phyloP scores from a whole-genome alignment of 179 eudicot genomes.

The Gypsophila paniculata region DNA sequence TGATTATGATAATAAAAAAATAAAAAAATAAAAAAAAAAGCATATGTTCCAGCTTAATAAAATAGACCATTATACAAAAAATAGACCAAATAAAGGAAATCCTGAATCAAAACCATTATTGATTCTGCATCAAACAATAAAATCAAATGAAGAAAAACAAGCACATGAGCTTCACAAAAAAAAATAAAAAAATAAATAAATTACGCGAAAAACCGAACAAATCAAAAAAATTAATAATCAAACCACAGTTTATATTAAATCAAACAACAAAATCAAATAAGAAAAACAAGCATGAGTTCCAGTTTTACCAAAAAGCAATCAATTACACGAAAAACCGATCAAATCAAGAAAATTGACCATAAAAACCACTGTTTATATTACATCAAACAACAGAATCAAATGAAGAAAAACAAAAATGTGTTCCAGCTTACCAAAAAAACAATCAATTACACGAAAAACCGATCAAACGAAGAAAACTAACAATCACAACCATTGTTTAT shows the following conservation, averaged over 20 bases:
- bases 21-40: neutral
- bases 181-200: too few relatives aligned
- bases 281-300: too few relatives aligned
- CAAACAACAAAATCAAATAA: neutral
- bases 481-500: too few relatives aligned
- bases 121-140: neutral
- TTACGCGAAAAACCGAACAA: neutral
- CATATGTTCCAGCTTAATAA: neutral
- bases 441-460: neutral
- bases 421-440: neutral
- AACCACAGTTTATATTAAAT: too few relatives aligned
- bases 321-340: too few relatives aligned
- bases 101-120: too few relatives aligned
- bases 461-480: too few relatives aligned
- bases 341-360: too few relatives aligned
- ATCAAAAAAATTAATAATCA: too few relatives aligned
- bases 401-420: too few relatives aligned
- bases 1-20: too few relatives aligned
- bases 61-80: neutral
- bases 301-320: neutral
- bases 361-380: too few relatives aligned
- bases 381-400: neutral
- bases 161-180: neutral
- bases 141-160: neutral
- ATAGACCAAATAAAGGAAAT: neutral